Evolutionary conservation across 208 protist species (phyloP), one percentile per base, ranked within the genome.

Genomic region (Leishmania amazonensis): DNA sequence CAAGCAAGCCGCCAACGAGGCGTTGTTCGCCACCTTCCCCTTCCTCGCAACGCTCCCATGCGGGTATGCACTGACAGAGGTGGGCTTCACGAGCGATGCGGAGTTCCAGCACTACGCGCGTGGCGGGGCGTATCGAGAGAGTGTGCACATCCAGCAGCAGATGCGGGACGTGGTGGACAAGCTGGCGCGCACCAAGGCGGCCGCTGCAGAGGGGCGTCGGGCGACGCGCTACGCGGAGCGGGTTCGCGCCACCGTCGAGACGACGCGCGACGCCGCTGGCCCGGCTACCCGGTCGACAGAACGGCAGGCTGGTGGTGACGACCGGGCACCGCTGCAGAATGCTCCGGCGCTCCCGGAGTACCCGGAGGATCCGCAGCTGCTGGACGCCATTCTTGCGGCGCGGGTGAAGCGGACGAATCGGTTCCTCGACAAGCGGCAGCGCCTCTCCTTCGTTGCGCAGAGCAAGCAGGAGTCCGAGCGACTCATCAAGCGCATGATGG

Each of bases 1-100:
- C 73, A 96, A 96, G 87, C 89, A 96, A 76, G 73, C 73, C 6
- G 85, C 88, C 76, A 96, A 93, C 85, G 93, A 94, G 78, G 81
- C 84, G 21, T 81, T 96, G 58, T 94, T 94, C 71, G 78, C 71
- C 5, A 67, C 76, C 24, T 96, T 91, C 78, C 81, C 85, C 4
- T 96, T 96, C 78, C 86, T 96, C 53, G 77, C 84, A 5, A 83
- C 84, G 13, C 75, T 96, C 38, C 87, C 89, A n/a, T 84, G 81
- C 62, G 91, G 91, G 45, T 81, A 91, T 57, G 83, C 93, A 8
- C 86, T 96, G 42, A 86, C 85, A 15, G 88, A 96, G 75, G 68
- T 92, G 13, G 86, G 84, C 68, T 91, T 94, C 85, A 76, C 71
- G 35, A 82, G 81, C 47, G 85, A 94, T 76, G 24, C 40, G 0